A percentile compares a stretch with the other conserved stretches of the same genome.
Evolutionary conservation across 805 yeast genomes (phyloP).

Genomic region (Metschnikowia cubensis): DNA sequence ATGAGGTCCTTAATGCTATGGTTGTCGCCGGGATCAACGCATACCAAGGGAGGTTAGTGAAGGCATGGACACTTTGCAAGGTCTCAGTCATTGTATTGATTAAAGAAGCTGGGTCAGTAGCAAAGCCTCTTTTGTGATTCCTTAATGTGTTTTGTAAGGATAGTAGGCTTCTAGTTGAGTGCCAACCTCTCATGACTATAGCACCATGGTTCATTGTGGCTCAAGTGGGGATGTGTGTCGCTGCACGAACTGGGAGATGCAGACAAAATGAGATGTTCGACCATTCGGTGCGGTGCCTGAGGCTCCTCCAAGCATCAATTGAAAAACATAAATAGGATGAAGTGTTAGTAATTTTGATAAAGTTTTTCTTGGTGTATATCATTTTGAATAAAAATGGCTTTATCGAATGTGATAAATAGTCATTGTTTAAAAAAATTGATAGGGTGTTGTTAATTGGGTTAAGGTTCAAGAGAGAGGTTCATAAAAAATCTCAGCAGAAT

Average conservation of each 20-base stretch:
- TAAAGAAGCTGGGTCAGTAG: constrained; percentile 31
- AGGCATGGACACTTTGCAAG: constrained; percentile 47
- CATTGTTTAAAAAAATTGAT: too few species aligned
- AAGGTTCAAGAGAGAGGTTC: too few species aligned
- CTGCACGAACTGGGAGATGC: background rate
- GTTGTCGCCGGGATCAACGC: constrained; percentile 73
- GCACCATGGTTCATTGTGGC: background rate
- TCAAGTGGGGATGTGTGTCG: background rate
- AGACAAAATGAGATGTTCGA: background rate
- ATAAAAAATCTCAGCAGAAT: too few species aligned
- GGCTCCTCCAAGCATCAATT: background rate
- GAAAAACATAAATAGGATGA: background rate
- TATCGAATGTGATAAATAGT: too few species aligned
- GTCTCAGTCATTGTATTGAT: constrained; percentile 33
- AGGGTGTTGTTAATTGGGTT: too few species aligned
- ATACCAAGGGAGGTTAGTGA: constrained; percentile 79
- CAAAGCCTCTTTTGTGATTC: constrained; percentile 17
- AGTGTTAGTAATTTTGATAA: background rate
- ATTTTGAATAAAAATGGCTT: too few species aligned
- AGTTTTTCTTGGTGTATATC: background rate
- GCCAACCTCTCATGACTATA: background rate
- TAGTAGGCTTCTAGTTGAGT: background rate
- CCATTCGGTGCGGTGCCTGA: background rate
- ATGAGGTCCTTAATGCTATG: constrained; percentile 53
- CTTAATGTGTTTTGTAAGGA: too few species aligned